Percentiles rank a stretch among this genome's conserved stretches.
Evolutionary conservation across 495 filamentous ascomycete species (phyloP).

Genomic region (Neurospora sp.): DNA sequence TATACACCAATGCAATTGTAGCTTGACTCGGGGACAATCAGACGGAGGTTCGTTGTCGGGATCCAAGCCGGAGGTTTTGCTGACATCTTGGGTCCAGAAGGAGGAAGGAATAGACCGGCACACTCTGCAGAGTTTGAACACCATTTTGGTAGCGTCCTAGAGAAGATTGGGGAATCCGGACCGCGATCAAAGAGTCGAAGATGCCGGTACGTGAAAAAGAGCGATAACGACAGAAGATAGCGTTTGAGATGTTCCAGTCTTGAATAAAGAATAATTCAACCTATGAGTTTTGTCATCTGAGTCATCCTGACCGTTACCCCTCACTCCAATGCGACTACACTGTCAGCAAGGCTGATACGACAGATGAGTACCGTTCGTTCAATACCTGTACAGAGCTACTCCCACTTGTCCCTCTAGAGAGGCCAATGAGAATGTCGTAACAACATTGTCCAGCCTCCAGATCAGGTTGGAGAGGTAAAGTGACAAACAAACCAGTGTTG

Average conservation of each 20-base stretch:
- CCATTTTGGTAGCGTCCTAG: neutral
- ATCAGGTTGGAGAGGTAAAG: neutral
- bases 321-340: neutral
- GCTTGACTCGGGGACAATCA: neutral
- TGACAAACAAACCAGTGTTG: neutral
- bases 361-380: neutral
- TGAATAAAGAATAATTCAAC: neutral
- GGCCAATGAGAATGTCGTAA: neutral
- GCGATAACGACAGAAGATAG: neutral
- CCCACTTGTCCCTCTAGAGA: neutral
- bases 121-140: neutral
- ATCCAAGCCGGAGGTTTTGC: neutral
- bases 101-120: neutral
- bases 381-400: neutral
- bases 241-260: neutral
- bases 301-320: neutral
- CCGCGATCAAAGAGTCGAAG: neutral
- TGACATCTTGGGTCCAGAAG: neutral
- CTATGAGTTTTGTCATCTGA: neutral
- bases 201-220: neutral
- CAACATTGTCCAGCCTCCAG: neutral
- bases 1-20: neutral
- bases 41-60: neutral
- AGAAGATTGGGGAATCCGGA: neutral
- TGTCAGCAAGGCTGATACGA: neutral